Conservation (phyloP, 306 rosid genomes). For the Sesbania bispinosa region DNA sequence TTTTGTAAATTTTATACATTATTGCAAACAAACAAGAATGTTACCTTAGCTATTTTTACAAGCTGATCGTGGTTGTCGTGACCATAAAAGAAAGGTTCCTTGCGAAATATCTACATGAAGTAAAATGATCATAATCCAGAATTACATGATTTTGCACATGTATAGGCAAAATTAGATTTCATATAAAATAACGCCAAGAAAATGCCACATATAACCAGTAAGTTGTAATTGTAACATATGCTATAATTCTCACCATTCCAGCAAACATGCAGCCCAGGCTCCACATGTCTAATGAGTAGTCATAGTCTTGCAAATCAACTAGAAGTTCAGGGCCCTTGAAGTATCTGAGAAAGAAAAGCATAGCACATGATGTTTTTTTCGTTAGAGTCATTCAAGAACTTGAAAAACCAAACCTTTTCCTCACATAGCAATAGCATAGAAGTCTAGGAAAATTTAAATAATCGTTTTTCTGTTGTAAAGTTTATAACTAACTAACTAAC, state of each 20-base stretch:
- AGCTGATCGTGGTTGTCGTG: slow-evolving; percentile 96
- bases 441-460: not conserved
- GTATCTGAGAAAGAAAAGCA: slow-evolving; percentile 53
- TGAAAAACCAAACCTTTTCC: slow-evolving; percentile 10
- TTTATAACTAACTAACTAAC: not conserved
- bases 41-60: slow-evolving; percentile 90
- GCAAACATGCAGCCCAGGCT: slow-evolving; percentile 99
- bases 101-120: slow-evolving; percentile 72
- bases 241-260: slow-evolving; percentile 80
- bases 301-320: slow-evolving; percentile 86
- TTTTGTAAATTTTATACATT: slow-evolving; percentile 3
- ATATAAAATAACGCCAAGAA: not conserved
- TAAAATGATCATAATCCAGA: slow-evolving; percentile 19
- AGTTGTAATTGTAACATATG: not conserved
- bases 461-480: not conserved
- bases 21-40: slow-evolving; percentile 3
- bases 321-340: slow-evolving; percentile 91
- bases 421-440: not conserved
- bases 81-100: slow-evolving; percentile 98
- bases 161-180: not conserved
- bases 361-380: not conserved
- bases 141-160: not conserved
- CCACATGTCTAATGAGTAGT: slow-evolving; percentile 97
- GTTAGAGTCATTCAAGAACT: slow-evolving; percentile 15
- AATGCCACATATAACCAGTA: slow-evolving; percentile 13